Evolutionary conservation across 495 filamentous ascomycete genomes (phyloP), one percentile per base, ranked within the genome.

Genomic region (Penicillium silybi): DNA sequence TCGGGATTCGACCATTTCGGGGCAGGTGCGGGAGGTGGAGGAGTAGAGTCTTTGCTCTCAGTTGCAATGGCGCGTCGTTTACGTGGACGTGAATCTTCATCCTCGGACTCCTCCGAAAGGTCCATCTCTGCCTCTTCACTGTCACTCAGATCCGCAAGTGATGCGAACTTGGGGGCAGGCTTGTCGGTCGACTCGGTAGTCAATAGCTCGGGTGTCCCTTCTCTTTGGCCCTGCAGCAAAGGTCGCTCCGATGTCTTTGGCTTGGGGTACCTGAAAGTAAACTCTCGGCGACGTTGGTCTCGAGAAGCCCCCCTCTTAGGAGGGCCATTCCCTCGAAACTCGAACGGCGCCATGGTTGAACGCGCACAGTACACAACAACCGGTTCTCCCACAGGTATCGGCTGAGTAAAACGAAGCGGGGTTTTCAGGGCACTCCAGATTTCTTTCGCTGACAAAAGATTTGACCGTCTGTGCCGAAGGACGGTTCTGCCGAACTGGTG

Each of bases 1-100:
- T 97, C 91, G 4, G 91, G 90, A 58, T 97, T 97, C 1, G 89
- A 95, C 91, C 91, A 97, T 66, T 85, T 87, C 0, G 90, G 90
- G 3, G 57, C 58, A 11, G 66, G 66, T 50, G 53, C 25, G 13
- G 34, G 61, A 67, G 53, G 75, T 27, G 48, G 40, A 3, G 61
- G 48, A 1, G 43, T 45, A 6, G 60, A 39, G 22, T 76, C 68
- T 9, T 39, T 56, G 11, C 64, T 59, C 11, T 68, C 53, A n/a
- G 80, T 72, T 46, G 81, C 80, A 17, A 71, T 50, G 1, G 71
- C 74, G 38, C 82, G 83, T 48, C 67, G 74, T 46, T 80, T 79
- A 39, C 73, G 68, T 6, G 77, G 76, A 41, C 64, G 76, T 11
- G 61, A 39, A 16, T 39, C 56, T 25, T 77, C 73, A 13, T 69